Percentiles rank a stretch among this genome's conserved stretches.
These are phyloP conservation scores for Sabuloglossum arenarium DNA, from an alignment of 495 filamentous ascomycete genomes.

Conservation along the genomic window DNA sequence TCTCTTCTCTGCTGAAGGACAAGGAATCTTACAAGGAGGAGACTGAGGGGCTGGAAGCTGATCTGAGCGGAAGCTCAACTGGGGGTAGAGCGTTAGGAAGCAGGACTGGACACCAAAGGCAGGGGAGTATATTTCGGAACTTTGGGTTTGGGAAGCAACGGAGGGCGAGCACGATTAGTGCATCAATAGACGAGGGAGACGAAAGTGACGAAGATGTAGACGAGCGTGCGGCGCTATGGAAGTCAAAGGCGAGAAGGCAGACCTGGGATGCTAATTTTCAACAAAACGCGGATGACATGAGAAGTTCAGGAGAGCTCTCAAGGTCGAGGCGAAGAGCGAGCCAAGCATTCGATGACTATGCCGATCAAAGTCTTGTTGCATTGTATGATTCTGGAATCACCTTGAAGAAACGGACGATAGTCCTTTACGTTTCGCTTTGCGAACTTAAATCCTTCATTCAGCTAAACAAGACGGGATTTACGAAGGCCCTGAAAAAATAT, in stretches of 20 bases:
- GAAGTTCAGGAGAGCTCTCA: slow-evolving; percentile 33
- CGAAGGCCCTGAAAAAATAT: slow-evolving; percentile 93
- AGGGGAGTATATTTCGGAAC: slow-evolving; percentile 24
- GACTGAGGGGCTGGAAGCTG: slow-evolving; percentile 32
- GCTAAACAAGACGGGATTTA: slow-evolving; percentile 88
- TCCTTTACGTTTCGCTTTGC: slow-evolving; percentile 80
- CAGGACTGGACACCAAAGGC: slow-evolving; percentile 21
- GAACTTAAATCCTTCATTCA: slow-evolving; percentile 92
- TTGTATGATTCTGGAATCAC: slow-evolving; percentile 68
- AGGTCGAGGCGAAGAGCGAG: slow-evolving; percentile 31
- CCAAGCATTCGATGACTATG: slow-evolving; percentile 46
- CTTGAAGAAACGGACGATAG: slow-evolving; percentile 74
- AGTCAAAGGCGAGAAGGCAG: slow-evolving; percentile 12
- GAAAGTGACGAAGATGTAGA: slow-evolving; percentile 42
- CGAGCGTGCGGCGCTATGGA: slow-evolving; percentile 34
- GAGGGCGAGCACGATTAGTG: slow-evolving; percentile 28
- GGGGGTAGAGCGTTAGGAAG: slow-evolving; percentile 24
- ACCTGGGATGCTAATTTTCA: slow-evolving; percentile 9
- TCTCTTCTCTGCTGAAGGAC: slow-evolving; percentile 55
- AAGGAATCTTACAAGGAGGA: slow-evolving; percentile 49
- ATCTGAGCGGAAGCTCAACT: slow-evolving; percentile 14
- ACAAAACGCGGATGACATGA: slow-evolving; percentile 22
- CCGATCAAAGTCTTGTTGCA: slow-evolving; percentile 43
- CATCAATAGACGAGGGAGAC: slow-evolving; percentile 23
- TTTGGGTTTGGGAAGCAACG: slow-evolving; percentile 22